phyloP scores from a whole-genome alignment of 108 stramenopile species.

The Heterococcus sp. region DNA sequence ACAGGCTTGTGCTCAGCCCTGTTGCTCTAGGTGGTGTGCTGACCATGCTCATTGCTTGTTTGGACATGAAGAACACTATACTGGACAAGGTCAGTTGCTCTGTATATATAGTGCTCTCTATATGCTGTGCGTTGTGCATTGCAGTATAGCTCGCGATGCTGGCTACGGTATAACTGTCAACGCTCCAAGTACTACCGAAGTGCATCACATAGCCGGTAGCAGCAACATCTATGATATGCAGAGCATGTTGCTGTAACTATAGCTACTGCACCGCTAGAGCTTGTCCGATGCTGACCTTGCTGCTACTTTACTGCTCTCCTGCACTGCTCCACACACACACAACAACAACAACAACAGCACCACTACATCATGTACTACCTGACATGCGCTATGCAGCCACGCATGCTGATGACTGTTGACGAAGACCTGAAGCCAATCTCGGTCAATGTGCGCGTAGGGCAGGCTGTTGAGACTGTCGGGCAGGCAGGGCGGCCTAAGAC shows the following conservation, averaged over 20 bases:
- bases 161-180: too few relatives aligned
- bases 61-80: constrained; percentile 88
- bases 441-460: constrained; percentile 94
- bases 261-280: too few relatives aligned
- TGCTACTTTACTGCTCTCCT: not conserved
- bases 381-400: constrained; percentile 90
- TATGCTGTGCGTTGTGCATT: too few relatives aligned
- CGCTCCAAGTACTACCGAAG: too few relatives aligned
- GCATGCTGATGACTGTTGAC: constrained; percentile 90
- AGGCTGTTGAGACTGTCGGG: constrained; percentile 99
- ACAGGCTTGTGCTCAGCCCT: constrained; percentile 79
- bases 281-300: not conserved
- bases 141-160: too few relatives aligned
- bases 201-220: too few relatives aligned
- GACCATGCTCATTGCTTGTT: constrained; percentile 77
- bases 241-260: too few relatives aligned
- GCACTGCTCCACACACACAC: not conserved
- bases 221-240: too few relatives aligned
- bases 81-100: constrained; percentile 78
- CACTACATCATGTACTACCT: constrained; percentile 94
- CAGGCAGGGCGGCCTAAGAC: constrained; percentile 99
- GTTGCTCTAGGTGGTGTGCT: constrained; percentile 88
- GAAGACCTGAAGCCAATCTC: constrained; percentile 31
- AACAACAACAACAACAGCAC: too few relatives aligned
- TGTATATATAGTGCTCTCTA: too few relatives aligned